Conservation (phyloP, 768 basidiomycete species). For the Russula earlei region DNA sequence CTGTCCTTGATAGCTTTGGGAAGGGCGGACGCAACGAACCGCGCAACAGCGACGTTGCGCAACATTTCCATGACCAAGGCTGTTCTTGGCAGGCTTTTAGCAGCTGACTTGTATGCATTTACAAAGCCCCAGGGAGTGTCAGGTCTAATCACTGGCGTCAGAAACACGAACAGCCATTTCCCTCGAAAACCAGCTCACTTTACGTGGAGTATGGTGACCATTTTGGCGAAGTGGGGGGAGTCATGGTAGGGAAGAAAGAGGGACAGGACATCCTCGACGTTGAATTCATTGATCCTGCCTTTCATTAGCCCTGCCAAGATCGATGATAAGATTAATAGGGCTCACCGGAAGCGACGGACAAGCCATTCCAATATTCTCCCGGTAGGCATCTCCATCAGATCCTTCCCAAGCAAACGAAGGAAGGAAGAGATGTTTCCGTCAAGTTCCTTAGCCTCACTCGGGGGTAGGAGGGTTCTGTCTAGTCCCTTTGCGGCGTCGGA, state of each 20-base stretch:
- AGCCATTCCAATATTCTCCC: slow-evolving; percentile 91
- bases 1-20: slow-evolving; percentile 44
- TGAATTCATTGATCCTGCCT: slow-evolving; percentile 84
- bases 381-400: slow-evolving; percentile 71
- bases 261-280: slow-evolving; percentile 64
- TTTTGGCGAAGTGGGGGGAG: slow-evolving; percentile 88
- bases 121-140: slow-evolving; percentile 62
- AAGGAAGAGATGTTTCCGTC: slow-evolving; percentile 53
- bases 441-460: slow-evolving; percentile 54
- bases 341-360: slow-evolving; percentile 83
- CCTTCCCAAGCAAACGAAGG: slow-evolving; percentile 64
- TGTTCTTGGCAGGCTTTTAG: slow-evolving; percentile 61
- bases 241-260: slow-evolving; percentile 94
- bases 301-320: background rate
- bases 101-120: slow-evolving; percentile 64
- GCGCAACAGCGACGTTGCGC: slow-evolving; percentile 57
- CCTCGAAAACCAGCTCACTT: slow-evolving; percentile 36
- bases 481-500: slow-evolving; percentile 63
- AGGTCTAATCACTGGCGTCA: slow-evolving; percentile 32
- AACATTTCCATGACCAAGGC: slow-evolving; percentile 73
- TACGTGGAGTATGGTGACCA: slow-evolving; percentile 78
- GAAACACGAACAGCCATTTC: background rate
- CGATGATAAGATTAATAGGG: background rate
- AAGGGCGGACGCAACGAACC: slow-evolving; percentile 59
- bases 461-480: slow-evolving; percentile 70